These are phyloP conservation scores for Ephemerocybe angulata DNA, from an alignment of 768 basidiomycete species.

Conservation along the genomic window DNA sequence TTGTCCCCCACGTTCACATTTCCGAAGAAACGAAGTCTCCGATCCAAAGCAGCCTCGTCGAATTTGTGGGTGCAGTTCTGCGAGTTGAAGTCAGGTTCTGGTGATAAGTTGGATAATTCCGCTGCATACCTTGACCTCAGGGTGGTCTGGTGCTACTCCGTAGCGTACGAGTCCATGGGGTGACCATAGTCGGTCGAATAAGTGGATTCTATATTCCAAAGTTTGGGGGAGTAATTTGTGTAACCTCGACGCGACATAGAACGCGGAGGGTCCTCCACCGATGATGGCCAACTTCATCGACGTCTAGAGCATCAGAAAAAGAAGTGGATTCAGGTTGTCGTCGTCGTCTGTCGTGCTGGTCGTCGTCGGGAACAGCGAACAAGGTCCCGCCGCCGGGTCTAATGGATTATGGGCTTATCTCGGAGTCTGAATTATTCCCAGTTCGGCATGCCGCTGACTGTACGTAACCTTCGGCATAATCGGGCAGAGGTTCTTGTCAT, in stretches of 20 bases:
- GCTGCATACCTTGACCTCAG: conserved; percentile 83
- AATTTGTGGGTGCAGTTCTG: conserved; percentile 98
- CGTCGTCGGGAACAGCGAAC: no score
- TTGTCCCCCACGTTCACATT: conserved; percentile 65
- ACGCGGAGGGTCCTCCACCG: conserved; percentile 95
- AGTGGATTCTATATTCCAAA: conserved; percentile 65
- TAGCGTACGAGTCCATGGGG: conserved; percentile 95
- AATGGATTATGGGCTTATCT: no score
- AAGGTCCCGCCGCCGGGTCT: no score
- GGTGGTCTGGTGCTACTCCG: conserved; percentile 97
- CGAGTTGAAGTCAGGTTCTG: background rate
- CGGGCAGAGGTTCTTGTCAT: no score
- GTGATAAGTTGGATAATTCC: background rate
- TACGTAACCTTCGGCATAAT: no score
- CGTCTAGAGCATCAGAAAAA: conserved; percentile 16
- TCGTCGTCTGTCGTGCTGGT: no score
- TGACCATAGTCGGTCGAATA: conserved; percentile 91
- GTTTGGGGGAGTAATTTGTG: conserved; percentile 53
- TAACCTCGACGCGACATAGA: conserved; percentile 89
- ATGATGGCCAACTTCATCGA: conserved; percentile 78
- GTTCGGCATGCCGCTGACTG: no score
- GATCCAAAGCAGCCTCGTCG: conserved; percentile 72
- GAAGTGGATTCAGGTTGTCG: no score
- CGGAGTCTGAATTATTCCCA: no score
- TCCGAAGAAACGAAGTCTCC: conserved; percentile 85